A percentile compares a stretch with the other conserved stretches of the same genome.
These are phyloP conservation scores for Tetrahymena thermophila DNA, from an alignment of 73 alveolate genomes.

Conservation along the genomic window DNA sequence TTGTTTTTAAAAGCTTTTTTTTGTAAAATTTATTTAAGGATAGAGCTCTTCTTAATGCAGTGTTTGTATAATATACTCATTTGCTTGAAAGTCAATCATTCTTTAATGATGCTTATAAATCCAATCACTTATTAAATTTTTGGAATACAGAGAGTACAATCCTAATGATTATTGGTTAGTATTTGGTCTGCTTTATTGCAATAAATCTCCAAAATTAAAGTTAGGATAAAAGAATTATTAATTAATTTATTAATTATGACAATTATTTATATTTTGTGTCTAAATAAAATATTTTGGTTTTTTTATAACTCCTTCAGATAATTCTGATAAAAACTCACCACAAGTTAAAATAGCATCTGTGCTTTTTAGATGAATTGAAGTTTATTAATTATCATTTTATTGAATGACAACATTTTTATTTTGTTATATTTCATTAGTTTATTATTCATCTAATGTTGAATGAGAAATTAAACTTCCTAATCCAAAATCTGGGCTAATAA, in stretches of 20 bases:
- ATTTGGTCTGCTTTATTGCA: neutral
- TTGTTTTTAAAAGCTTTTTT: neutral
- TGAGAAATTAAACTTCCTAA: neutral
- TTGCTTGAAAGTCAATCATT: neutral
- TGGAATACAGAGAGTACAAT: neutral
- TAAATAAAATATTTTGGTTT: neutral
- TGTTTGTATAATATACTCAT: neutral
- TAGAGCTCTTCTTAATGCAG: neutral
- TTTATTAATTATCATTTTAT: neutral
- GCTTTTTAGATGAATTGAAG: neutral
- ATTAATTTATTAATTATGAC: neutral
- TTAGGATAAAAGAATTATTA: neutral
- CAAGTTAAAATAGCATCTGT: neutral
- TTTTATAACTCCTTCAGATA: neutral
- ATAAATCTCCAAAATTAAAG: neutral
- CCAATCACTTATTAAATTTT: neutral
- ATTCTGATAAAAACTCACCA: neutral
- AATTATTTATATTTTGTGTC: neutral
- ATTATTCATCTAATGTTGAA: neutral
- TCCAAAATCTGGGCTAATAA: neutral
- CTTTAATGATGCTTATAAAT: neutral
- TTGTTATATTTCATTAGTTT: neutral
- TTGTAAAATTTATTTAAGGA: neutral
- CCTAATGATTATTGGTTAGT: neutral
- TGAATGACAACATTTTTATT: neutral